Evolutionary conservation across 1,139 yeast genomes (phyloP), one percentile per base, ranked within the genome.

Genomic region (Scheffersomyces lignicola): DNA sequence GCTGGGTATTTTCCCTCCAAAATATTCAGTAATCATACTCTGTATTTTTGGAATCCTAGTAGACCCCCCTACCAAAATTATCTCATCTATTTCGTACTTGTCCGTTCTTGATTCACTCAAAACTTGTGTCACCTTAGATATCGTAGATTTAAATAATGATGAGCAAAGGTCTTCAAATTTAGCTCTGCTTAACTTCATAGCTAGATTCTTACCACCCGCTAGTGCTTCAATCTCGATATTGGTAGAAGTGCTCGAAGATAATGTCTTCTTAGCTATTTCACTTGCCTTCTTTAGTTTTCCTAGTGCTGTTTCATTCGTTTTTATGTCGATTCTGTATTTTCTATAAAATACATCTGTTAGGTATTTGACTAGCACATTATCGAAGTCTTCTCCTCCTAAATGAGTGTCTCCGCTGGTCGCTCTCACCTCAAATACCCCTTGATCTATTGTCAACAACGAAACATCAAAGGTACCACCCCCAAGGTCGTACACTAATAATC

Each of bases 401-500:
- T 89, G 97, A 49, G 97, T 89, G 72, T 89, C 96, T 83, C 97
- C 97, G 41, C 96, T 96, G 52, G 97, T 89, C 45, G 97, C 90
- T 78, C 87, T 87, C 56, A 89, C 97, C 69, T 88, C 95, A 66
- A 89, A 89, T 52, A 89, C 86, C 78, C 97, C 97, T 48, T 89
- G 96, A 66, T 89, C 95, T 62, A 89, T 89, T 38, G 92, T 83
- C 54, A 89, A 76, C 50, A 89, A 75, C 28, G 97, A 89, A 40
- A 89, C 97, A 85, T 89, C 97, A 67, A 89, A 89, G 56, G 97
- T 89, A 77, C 97, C 97, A 75, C 97, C 97, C 80, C 97, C 97
- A 60, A 89, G 77, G 69, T 89, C 97, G 69, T 88, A 89, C 56
- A 89, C 88, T 59, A 89, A 78, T 40, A 89, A 92, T 61, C 87